Evolutionary conservation across 2,329 filamentous ascomycete genomes (phyloP).

Genomic region (Penicillium sp.): DNA sequence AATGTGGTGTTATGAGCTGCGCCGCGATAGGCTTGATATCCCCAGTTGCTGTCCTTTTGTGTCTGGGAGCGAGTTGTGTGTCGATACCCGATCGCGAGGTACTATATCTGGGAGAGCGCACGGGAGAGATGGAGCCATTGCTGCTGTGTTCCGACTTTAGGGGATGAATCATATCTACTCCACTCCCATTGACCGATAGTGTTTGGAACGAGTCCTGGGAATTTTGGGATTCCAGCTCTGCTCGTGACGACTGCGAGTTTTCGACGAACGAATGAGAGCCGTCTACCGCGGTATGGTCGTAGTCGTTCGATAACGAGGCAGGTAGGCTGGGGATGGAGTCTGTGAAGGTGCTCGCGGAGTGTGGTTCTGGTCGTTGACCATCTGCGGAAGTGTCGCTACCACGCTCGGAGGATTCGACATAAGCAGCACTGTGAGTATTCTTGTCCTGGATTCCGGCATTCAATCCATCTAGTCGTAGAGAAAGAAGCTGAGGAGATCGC

Average conservation of each 20-base stretch:
- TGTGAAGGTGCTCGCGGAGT: slow-evolving; percentile 24
- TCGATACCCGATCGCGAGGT: slow-evolving; percentile 10
- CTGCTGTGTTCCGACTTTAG: slow-evolving; percentile 16
- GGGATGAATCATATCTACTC: slow-evolving; percentile 15
- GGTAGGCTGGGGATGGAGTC: slow-evolving; percentile 23
- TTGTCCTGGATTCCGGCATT: slow-evolving; percentile 19
- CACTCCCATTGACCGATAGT: slow-evolving; percentile 14
- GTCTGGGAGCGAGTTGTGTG: slow-evolving; percentile 42
- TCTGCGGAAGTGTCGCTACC: slow-evolving; percentile 29
- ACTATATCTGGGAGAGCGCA: slow-evolving; percentile 11
- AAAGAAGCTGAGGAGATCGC: slow-evolving; percentile 25
- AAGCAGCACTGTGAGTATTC: slow-evolving; percentile 9
- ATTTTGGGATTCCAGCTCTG: slow-evolving; percentile 11
- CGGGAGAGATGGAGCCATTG: slow-evolving; percentile 24
- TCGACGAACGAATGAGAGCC: slow-evolving; percentile 15
- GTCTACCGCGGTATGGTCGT: slow-evolving; percentile 15
- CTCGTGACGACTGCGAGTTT: slow-evolving; percentile 10
- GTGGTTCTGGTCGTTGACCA: slow-evolving; percentile 22
- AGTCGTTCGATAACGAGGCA: slow-evolving; percentile 19
- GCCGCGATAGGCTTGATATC: slow-evolving; percentile 61
- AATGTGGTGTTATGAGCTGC: slow-evolving; percentile 19
- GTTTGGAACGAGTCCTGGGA: slow-evolving; percentile 13
- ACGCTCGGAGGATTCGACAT: slow-evolving; percentile 29
- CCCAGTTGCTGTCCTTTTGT: slow-evolving; percentile 79
- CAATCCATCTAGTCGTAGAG: slow-evolving; percentile 27